Conservation (phyloP, 1,139 yeast species). For the Eremothecium coryli region DNA sequence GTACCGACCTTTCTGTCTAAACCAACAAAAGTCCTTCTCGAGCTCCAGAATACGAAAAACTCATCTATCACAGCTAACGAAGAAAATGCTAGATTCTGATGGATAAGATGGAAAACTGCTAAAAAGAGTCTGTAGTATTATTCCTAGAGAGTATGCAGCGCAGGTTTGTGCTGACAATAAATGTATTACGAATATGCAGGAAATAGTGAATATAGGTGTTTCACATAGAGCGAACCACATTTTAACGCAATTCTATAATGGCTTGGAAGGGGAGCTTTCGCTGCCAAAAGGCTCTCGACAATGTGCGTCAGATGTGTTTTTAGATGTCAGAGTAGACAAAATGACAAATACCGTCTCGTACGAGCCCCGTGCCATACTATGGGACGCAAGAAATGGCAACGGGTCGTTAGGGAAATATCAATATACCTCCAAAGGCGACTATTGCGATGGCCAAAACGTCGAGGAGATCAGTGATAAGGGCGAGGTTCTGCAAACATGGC, state of each 20-base stretch:
- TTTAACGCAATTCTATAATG: conserved; percentile 68
- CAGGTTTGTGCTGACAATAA: no score
- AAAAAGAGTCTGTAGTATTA: no score
- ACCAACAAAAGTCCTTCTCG: no score
- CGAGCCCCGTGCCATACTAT: conserved; percentile 68
- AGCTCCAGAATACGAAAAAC: no score
- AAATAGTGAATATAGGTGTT: conserved; percentile 57
- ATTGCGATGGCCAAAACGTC: conserved; percentile 11
- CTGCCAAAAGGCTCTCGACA: conserved; percentile 36
- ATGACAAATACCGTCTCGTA: conserved; percentile 46
- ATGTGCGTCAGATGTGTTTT: conserved; percentile 40
- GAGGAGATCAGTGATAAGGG: conserved; percentile 7
- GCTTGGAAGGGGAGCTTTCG: conserved; percentile 55
- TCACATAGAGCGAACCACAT: conserved; percentile 70
- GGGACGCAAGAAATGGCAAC: conserved; percentile 64
- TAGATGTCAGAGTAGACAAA: conserved; percentile 35
- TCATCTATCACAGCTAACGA: no score
- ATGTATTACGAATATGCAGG: conserved; percentile 54
- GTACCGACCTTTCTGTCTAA: no score
- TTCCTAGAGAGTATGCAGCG: no score
- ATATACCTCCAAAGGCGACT: conserved; percentile 32
- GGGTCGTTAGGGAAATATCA: conserved; percentile 52
- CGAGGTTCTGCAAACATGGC: conserved; percentile 21
- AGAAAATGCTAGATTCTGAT: no score
- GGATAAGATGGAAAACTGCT: no score